These are phyloP conservation scores for Blastocystis sp. DNA, from an alignment of 352 stramenopile genomes.

Conservation along the genomic window DNA sequence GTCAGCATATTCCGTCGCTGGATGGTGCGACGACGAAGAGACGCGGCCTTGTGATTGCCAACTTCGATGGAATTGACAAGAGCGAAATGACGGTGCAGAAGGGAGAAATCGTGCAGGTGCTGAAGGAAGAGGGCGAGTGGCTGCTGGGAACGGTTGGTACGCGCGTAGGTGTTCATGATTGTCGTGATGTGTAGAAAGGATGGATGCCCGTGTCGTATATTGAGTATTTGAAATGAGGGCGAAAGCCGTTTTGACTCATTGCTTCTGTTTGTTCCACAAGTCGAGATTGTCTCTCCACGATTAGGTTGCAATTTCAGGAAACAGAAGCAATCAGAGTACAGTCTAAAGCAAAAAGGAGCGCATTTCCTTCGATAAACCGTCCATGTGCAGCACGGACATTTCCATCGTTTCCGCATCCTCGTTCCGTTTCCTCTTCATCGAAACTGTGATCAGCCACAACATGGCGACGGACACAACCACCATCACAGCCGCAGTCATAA, in stretches of 20 bases:
- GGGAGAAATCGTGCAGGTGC: conserved; percentile 33
- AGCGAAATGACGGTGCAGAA: conserved; percentile 39
- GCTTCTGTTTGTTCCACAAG: conserved; percentile 6
- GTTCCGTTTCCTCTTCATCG: background rate
- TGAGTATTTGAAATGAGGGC: conserved; percentile 16
- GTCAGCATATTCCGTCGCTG: background rate
- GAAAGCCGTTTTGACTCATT: conserved; percentile 12
- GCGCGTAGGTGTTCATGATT: background rate
- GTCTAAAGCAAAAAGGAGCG: conserved; percentile 52
- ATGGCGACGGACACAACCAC: conserved; percentile 21
- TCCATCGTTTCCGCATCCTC: background rate
- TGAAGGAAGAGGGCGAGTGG: conserved; percentile 50
- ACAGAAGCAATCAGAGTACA: background rate
- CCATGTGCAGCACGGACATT: conserved; percentile 4
- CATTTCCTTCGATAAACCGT: conserved; percentile 14
- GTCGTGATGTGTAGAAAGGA: conserved; percentile 47
- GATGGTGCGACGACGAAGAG: background rate
- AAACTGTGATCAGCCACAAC: background rate
- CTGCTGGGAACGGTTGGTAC: conserved; percentile 47
- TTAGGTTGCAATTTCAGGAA: no score
- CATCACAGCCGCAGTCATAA: conserved; percentile 38
- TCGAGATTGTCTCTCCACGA: no score
- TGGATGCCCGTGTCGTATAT: conserved; percentile 53
- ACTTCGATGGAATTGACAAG: conserved; percentile 47
- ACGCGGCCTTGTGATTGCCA: conserved; percentile 31